phyloP scores from a whole-genome alignment of 768 basidiomycete genomes.

The Plicaturopsis crispa region DNA sequence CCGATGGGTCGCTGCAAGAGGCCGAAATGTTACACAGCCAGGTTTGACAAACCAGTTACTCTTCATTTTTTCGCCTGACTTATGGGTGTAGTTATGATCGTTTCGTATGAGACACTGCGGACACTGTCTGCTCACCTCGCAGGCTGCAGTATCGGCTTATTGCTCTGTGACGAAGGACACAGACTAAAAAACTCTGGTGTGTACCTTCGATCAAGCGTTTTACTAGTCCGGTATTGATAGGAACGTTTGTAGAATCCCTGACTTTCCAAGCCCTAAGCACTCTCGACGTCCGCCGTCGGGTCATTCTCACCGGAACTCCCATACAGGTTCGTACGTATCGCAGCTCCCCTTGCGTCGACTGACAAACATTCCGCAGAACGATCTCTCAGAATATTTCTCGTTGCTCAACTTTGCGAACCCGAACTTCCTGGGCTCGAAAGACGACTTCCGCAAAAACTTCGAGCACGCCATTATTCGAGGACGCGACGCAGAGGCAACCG shows the following conservation, averaged over 20 bases:
- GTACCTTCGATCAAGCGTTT: conserved; percentile 12
- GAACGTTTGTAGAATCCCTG: conserved; percentile 52
- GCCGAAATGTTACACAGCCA: conserved; percentile 87
- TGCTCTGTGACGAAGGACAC: conserved; percentile 98
- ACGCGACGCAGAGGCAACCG: conserved; percentile 81
- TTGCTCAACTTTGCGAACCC: conserved; percentile 91
- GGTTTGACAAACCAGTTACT: conserved; percentile 36
- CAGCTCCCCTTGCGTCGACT: neutral
- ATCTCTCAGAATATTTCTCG: conserved; percentile 91
- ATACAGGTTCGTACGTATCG: conserved; percentile 53
- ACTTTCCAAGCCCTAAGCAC: conserved; percentile 81
- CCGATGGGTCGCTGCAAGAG: conserved; percentile 85
- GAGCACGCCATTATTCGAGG: conserved; percentile 89
- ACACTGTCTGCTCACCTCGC: conserved; percentile 71
- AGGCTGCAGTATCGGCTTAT: conserved; percentile 75
- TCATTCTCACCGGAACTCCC: conserved; percentile 91
- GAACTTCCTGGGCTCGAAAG: conserved; percentile 79
- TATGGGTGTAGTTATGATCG: conserved; percentile 80
- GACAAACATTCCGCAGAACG: conserved; percentile 50
- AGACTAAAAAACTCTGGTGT: conserved; percentile 90
- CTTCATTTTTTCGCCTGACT: conserved; percentile 1
- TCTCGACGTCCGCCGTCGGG: conserved; percentile 82
- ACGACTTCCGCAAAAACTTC: conserved; percentile 92
- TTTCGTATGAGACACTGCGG: conserved; percentile 94
- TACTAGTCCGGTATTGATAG: conserved; percentile 2